Conservation (phyloP, 2,329 filamentous ascomycete genomes). For the Zalaria sp. region DNA sequence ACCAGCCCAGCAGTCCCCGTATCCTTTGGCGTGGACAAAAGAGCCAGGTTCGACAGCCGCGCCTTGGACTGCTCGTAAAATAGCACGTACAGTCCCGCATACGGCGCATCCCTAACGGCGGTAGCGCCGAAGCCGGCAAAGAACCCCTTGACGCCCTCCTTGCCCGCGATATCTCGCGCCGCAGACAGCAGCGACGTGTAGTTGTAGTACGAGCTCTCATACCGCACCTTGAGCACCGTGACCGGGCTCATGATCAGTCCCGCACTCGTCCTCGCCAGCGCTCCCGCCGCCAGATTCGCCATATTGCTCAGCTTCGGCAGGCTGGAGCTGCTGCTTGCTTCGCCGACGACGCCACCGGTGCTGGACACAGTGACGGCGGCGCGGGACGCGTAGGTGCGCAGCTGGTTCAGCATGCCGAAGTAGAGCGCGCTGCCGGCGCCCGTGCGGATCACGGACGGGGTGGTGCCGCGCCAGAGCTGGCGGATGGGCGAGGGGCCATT, state of each 20-base stretch:
- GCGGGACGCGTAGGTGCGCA: constrained; percentile 27
- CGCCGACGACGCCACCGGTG: constrained; percentile 6
- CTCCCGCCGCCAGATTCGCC: constrained; percentile 75
- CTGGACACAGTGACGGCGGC: constrained; percentile 11
- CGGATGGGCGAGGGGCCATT: constrained; percentile 51
- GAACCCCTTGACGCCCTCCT: constrained; percentile 68
- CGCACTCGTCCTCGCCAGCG: constrained; percentile 68
- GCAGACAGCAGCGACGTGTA: constrained; percentile 68
- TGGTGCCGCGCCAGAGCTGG: constrained; percentile 80
- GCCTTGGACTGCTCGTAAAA: constrained; percentile 81
- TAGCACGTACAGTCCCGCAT: constrained; percentile 85
- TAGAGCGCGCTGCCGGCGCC: constrained; percentile 89
- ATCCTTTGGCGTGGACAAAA: constrained; percentile 9
- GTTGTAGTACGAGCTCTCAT: constrained; percentile 74
- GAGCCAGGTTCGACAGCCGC: constrained; percentile 30
- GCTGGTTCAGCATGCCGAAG: constrained; percentile 68
- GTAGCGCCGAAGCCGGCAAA: constrained; percentile 92
- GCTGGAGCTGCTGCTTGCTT: constrained; percentile 34
- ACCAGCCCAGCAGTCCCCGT: constrained; percentile 1
- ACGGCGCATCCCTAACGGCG: constrained; percentile 85
- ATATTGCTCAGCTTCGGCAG: constrained; percentile 72
- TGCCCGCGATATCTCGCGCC: constrained; percentile 55
- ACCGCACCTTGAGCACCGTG: constrained; percentile 92
- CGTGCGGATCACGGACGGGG: constrained; percentile 85
- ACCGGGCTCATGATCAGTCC: constrained; percentile 91